These are phyloP conservation scores for Quercus dentata DNA, from an alignment of 306 rosid genomes.

Conservation along the genomic window DNA sequence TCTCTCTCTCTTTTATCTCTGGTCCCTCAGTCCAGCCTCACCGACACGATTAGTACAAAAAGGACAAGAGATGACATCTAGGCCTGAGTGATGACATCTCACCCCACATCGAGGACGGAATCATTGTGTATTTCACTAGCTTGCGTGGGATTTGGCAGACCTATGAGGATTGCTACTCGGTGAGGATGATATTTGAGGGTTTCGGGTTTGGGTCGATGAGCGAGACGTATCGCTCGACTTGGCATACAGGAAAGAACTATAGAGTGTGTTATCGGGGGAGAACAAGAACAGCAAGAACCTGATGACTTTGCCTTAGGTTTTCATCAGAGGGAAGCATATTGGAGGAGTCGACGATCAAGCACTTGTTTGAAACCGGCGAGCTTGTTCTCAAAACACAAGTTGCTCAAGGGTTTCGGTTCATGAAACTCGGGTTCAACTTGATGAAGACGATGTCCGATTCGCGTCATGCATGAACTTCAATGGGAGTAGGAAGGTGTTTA, in stretches of 20 bases:
- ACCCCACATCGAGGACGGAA: conserved; percentile 59
- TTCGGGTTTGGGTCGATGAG: conserved; percentile 93
- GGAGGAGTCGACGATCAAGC: conserved; percentile 75
- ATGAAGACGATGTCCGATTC: conserved; percentile 75
- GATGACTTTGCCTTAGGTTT: conserved; percentile 48
- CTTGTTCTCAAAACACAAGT: too few species aligned
- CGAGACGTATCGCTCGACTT: conserved; percentile 79
- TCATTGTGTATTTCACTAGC: conserved; percentile 77
- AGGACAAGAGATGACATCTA: too few species aligned
- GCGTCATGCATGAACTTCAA: conserved; percentile 63
- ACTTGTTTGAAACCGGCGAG: conserved; percentile 73
- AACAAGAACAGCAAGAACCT: background rate
- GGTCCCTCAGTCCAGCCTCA: too few species aligned
- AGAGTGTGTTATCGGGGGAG: conserved; percentile 54
- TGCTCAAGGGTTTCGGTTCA: conserved; percentile 56
- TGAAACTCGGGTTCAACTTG: conserved; percentile 61
- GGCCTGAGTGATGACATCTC: background rate
- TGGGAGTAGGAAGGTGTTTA: conserved; percentile 82
- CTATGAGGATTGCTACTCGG: conserved; percentile 80
- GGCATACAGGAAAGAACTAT: conserved; percentile 59
- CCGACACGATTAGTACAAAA: fast-evolving
- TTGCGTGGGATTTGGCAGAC: conserved; percentile 77
- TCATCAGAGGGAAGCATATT: conserved; percentile 26
- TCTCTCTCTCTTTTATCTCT: too few species aligned
- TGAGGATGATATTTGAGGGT: conserved; percentile 73